These are phyloP conservation scores for Aspergillus neoniger DNA, from an alignment of 2,329 filamentous ascomycete species.

Conservation along the genomic window DNA sequence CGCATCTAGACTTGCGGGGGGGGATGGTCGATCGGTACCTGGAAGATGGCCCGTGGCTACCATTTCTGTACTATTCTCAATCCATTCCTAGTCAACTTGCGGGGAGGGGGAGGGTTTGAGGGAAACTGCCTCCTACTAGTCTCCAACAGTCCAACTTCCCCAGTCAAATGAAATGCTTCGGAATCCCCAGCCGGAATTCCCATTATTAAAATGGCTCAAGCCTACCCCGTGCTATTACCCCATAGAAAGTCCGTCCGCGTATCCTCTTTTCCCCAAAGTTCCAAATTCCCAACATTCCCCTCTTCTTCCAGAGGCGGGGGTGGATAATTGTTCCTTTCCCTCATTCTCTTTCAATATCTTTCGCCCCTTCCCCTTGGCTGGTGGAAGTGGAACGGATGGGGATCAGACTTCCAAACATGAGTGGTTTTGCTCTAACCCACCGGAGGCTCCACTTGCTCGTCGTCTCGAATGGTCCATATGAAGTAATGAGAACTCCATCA, in stretches of 20 bases:
- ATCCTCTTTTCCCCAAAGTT: constrained; percentile 5
- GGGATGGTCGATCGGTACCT: constrained; percentile 26
- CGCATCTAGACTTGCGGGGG: constrained; percentile 16
- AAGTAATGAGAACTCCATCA: constrained; percentile 15
- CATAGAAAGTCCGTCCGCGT: constrained; percentile 14
- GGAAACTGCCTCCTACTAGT: background rate
- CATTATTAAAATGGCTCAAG: constrained; percentile 25
- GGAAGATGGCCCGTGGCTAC: constrained; percentile 18
- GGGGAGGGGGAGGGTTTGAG: constrained; percentile 12
- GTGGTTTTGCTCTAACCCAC: background rate
- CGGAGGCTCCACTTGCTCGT: constrained; percentile 2
- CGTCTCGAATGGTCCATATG: constrained; percentile 14
- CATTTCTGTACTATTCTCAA: constrained; percentile 9
- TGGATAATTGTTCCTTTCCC: background rate
- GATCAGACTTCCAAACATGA: background rate
- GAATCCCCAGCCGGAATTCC: constrained; percentile 8
- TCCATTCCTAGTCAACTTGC: constrained; percentile 22
- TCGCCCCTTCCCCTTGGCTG: too few relatives aligned
- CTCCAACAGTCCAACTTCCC: background rate
- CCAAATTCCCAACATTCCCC: background rate
- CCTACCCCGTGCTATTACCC: constrained; percentile 15
- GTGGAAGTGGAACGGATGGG: background rate
- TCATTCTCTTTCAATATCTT: too few relatives aligned
- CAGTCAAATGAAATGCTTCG: constrained; percentile 1
- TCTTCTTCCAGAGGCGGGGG: background rate